Percentiles rank a stretch among this genome's conserved stretches.
Conservation (phyloP, 2,329 filamentous ascomycete genomes). For the Exophiala calicioides region DNA sequence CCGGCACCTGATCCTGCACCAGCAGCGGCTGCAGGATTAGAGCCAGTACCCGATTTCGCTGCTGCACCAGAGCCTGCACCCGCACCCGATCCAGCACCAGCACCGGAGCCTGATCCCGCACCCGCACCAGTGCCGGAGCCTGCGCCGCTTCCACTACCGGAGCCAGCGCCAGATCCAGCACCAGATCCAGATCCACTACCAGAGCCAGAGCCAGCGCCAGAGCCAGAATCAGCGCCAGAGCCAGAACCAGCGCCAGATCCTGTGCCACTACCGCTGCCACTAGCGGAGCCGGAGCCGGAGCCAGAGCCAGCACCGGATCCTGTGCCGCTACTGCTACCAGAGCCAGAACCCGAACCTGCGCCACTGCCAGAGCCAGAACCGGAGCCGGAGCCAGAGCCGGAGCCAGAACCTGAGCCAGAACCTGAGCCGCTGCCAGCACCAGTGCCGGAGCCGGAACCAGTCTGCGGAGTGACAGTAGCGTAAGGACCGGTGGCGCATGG, state of each 20-base stretch:
- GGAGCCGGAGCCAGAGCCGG: slow-evolving; percentile 16
- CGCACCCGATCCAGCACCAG: slow-evolving; percentile 10
- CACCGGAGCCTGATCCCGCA: slow-evolving; percentile 19
- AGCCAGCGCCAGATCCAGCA: slow-evolving; percentile 6
- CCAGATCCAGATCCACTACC: slow-evolving; percentile 11
- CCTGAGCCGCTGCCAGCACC: slow-evolving; percentile 3
- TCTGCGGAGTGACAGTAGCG: slow-evolving; percentile 24
- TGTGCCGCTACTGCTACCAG: slow-evolving; percentile 7
- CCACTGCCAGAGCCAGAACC: slow-evolving; percentile 12
- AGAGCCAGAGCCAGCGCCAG: slow-evolving; percentile 13
- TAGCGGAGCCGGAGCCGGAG: slow-evolving; percentile 23
- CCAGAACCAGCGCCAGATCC: slow-evolving; percentile 11
- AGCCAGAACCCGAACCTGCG: slow-evolving; percentile 22
- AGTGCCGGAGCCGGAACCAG: slow-evolving; percentile 7
- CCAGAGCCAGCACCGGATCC: slow-evolving; percentile 15
- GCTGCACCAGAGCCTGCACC: slow-evolving; percentile 8
- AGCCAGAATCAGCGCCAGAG: slow-evolving; percentile 11
- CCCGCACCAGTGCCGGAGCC: slow-evolving; percentile 24
- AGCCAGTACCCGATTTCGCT: not conserved
- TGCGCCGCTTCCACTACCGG: slow-evolving; percentile 8
- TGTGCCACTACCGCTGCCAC: slow-evolving; percentile 9
- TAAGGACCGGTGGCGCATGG: slow-evolving; percentile 29
- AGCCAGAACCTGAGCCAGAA: slow-evolving; percentile 25
- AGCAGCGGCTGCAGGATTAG: not conserved
- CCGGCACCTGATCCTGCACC: not conserved